Percentiles rank a stretch among this genome's conserved stretches.
These are phyloP conservation scores for Scopulariopsis brevicaulis DNA, from an alignment of 2,329 filamentous ascomycete species.

Conservation along the genomic window DNA sequence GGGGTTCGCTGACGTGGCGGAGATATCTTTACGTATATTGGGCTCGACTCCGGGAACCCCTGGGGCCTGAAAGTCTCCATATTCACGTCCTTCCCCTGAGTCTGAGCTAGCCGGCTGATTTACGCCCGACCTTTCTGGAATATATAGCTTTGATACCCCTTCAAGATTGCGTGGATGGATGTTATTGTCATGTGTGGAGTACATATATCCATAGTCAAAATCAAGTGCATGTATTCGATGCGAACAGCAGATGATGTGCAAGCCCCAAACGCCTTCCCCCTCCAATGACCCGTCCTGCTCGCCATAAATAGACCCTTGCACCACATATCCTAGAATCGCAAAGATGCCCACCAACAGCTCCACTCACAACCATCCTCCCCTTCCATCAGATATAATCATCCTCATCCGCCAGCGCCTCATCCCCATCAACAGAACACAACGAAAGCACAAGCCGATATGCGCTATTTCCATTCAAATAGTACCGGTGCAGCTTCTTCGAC, in stretches of 20 bases:
- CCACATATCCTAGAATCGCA: background rate
- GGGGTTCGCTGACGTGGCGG: slow-evolving; percentile 6
- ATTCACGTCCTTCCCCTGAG: slow-evolving; percentile 19
- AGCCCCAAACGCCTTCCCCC: background rate
- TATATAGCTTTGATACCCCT: background rate
- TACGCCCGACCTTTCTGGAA: background rate
- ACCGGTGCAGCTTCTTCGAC: slow-evolving; percentile 86
- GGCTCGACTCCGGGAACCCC: slow-evolving; percentile 46
- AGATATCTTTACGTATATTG: slow-evolving; percentile 60
- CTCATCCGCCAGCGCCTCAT: slow-evolving; percentile 22
- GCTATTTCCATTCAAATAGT: slow-evolving; percentile 93
- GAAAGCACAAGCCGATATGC: slow-evolving; percentile 82
- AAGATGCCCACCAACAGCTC: background rate
- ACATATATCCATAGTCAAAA: background rate
- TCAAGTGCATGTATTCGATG: background rate
- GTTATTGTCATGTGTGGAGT: background rate
- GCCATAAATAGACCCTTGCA: background rate
- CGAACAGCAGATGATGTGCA: background rate
- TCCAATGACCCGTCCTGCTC: background rate
- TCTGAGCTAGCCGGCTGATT: background rate
- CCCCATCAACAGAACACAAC: slow-evolving; percentile 44
- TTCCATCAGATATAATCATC: slow-evolving; percentile 12
- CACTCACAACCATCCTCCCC: background rate
- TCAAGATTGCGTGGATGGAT: background rate
- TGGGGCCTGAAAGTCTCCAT: slow-evolving; percentile 51